Percentiles rank a stretch among this genome's conserved stretches.
Evolutionary conservation across 768 basidiomycete species (phyloP).

Genomic region (Suillus plorans): DNA sequence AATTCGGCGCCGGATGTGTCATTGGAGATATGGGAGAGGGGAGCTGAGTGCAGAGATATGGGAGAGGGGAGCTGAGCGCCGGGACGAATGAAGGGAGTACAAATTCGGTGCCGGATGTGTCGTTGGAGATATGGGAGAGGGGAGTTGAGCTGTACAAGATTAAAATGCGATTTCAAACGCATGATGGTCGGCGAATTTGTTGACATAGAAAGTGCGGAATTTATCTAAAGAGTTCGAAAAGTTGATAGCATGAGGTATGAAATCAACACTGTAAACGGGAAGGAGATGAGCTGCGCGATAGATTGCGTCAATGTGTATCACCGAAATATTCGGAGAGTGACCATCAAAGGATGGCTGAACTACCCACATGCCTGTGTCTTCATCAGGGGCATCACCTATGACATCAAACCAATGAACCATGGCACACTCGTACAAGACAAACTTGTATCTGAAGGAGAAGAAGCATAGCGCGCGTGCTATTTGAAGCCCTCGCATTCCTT

Average conservation of each 20-base stretch:
- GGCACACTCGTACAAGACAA: conserved; percentile 3
- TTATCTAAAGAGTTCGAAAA: not conserved
- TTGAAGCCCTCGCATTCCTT: conserved; percentile 4
- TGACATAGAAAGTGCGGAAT: too few species aligned
- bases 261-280: not conserved
- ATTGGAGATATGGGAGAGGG: conserved; percentile 21
- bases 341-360: conserved; percentile 6
- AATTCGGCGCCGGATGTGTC: conserved; percentile 33
- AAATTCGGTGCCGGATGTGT: conserved; percentile 37
- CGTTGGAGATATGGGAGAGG: conserved; percentile 53
- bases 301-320: conserved; percentile 11
- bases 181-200: too few species aligned
- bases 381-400: conserved; percentile 3
- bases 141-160: conserved; percentile 36
- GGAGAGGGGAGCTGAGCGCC: too few species aligned
- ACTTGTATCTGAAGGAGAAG: conserved; percentile 7
- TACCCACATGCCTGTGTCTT: conserved; percentile 14
- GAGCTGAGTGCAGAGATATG: too few species aligned
- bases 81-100: conserved; percentile 22
- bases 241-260: not conserved
- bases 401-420: conserved; percentile 5
- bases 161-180: too few species aligned
- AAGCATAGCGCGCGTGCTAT: conserved; percentile 5
- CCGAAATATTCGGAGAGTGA: not conserved
- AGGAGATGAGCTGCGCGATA: conserved; percentile 8